These are phyloP conservation scores for Sarocladiaceae sp. DNA, from an alignment of 2,329 filamentous ascomycete genomes.

Conservation along the genomic window DNA sequence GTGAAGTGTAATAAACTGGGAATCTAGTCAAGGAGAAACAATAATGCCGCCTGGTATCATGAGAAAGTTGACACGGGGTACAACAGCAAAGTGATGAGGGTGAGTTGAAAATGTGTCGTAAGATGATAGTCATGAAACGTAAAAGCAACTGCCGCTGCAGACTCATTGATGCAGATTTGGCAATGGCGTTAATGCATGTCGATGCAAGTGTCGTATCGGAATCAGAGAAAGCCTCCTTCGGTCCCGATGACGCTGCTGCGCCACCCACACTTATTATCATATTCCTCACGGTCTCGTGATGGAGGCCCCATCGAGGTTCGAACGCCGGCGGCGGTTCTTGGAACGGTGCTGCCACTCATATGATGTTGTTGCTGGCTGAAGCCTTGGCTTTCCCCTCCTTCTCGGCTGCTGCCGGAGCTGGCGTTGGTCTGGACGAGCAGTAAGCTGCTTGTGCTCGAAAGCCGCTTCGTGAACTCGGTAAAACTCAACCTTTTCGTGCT, in stretches of 20 bases:
- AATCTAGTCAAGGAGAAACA: too few relatives aligned
- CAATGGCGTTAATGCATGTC: not conserved
- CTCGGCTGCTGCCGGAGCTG: constrained; percentile 40
- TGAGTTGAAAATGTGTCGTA: too few relatives aligned
- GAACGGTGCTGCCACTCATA: constrained; percentile 21
- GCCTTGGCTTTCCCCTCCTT: constrained; percentile 36
- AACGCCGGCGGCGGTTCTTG: constrained; percentile 8
- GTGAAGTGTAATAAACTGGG: too few relatives aligned
- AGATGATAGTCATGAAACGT: too few relatives aligned
- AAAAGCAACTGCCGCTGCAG: too few relatives aligned
- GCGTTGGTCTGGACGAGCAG: constrained; percentile 53
- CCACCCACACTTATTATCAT: constrained; percentile 47
- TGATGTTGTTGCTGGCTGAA: constrained; percentile 25
- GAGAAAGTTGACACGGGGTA: too few relatives aligned
- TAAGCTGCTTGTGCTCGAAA: constrained; percentile 56
- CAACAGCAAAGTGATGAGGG: too few relatives aligned
- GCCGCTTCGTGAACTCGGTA: constrained; percentile 52
- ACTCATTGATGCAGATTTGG: too few relatives aligned
- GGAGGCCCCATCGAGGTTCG: constrained; percentile 15
- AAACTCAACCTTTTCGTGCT: constrained; percentile 55
- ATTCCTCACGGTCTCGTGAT: constrained; percentile 26
- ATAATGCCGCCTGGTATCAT: too few relatives aligned
- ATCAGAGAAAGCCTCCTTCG: constrained; percentile 50
- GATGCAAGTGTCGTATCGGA: not conserved
- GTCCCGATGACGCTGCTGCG: constrained; percentile 46